A percentile compares a stretch with the other conserved stretches of the same genome.
Conservation (phyloP, 2,329 filamentous ascomycete genomes). For the Fusarium zealandicum region DNA sequence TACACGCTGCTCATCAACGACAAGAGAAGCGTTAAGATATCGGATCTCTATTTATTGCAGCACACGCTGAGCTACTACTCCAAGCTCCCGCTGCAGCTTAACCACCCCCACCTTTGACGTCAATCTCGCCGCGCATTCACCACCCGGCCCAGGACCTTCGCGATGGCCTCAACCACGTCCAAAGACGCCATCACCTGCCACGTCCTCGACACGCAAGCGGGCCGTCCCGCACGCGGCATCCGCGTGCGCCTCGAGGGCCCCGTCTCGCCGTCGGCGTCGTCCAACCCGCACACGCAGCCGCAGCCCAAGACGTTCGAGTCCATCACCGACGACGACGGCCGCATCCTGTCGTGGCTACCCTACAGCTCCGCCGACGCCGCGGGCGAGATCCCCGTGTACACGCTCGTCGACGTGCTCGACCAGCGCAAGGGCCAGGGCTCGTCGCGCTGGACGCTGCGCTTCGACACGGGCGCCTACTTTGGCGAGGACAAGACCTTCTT, state of each 20-base stretch:
- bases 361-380: conserved; percentile 58
- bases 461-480: conserved; percentile 77
- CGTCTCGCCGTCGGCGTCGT: conserved; percentile 41
- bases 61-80: neutral
- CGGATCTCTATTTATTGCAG: neutral
- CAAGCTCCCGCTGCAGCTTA: conserved; percentile 3
- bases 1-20: neutral
- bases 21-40: neutral
- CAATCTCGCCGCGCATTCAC: conserved; percentile 11
- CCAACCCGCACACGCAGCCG: conserved; percentile 24
- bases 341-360: conserved; percentile 73
- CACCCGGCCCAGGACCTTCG: conserved; percentile 11
- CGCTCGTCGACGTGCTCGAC: conserved; percentile 63
- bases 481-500: conserved; percentile 68
- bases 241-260: conserved; percentile 69
- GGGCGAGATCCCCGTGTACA: conserved; percentile 65
- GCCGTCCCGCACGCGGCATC: conserved; percentile 71
- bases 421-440: conserved; percentile 50
- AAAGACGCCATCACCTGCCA: conserved; percentile 83
- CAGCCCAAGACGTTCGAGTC: conserved; percentile 64
- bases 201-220: conserved; percentile 81
- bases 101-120: conserved; percentile 26
- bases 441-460: conserved; percentile 72
- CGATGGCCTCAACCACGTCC: conserved; percentile 32
- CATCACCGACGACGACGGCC: conserved; percentile 78